Conservation (phyloP, 2,329 filamentous ascomycete genomes). For the Aspergillus brasiliensis region DNA sequence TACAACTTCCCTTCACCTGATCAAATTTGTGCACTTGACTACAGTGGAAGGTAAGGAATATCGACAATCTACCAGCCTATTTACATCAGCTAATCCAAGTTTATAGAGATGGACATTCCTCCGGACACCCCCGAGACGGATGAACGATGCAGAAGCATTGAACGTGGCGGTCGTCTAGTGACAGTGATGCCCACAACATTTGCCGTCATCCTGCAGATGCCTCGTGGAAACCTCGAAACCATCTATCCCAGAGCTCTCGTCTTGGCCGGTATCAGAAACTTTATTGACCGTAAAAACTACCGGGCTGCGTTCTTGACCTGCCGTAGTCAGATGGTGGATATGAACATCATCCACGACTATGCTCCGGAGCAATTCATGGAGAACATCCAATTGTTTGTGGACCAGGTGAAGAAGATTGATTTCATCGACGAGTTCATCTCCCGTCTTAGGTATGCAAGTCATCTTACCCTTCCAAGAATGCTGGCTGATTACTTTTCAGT, state of each 20-base stretch:
- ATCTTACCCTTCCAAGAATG: not conserved
- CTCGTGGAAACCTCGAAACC: constrained; percentile 91
- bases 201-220: constrained; percentile 88
- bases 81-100: constrained; percentile 18
- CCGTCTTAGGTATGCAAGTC: constrained; percentile 65
- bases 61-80: constrained; percentile 24
- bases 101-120: constrained; percentile 75
- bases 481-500: constrained; percentile 32
- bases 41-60: constrained; percentile 58
- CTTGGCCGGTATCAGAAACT: constrained; percentile 79
- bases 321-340: constrained; percentile 89
- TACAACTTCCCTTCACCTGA: constrained; percentile 86
- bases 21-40: constrained; percentile 89
- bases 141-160: constrained; percentile 87
- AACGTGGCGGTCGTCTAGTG: constrained; percentile 82
- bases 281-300: constrained; percentile 81
- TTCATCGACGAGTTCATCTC: constrained; percentile 91
- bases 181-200: constrained; percentile 88
- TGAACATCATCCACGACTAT: constrained; percentile 97
- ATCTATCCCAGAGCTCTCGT: constrained; percentile 93
- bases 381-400: constrained; percentile 74
- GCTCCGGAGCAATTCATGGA: constrained; percentile 81
- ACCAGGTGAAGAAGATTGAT: constrained; percentile 78
- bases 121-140: constrained; percentile 87
- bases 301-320: constrained; percentile 82